A percentile compares a stretch with the other conserved stretches of the same genome.
These are phyloP conservation scores for Colletotrichum sp. DNA, from an alignment of 2,329 filamentous ascomycete species.

Conservation along the genomic window DNA sequence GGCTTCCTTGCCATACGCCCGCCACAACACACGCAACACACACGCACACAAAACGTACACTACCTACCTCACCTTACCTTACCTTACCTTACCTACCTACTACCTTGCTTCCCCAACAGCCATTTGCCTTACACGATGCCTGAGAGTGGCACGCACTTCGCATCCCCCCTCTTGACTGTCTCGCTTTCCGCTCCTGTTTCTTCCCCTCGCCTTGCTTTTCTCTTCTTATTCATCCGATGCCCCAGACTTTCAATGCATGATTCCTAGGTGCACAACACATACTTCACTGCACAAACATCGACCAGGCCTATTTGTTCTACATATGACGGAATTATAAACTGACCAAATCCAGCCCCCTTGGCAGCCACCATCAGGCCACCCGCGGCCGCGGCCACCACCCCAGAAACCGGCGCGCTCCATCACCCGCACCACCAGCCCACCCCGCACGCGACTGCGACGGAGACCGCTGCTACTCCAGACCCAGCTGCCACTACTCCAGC, in stretches of 20 bases:
- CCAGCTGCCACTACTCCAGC: conserved; percentile 11
- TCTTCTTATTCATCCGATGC: neutral
- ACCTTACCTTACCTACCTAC: neutral
- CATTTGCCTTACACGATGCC: conserved; percentile 1
- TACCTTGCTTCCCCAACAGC: neutral
- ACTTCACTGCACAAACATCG: neutral
- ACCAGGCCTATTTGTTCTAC: neutral
- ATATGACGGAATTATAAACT: conserved; percentile 14
- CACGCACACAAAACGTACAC: neutral
- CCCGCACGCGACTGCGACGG: conserved; percentile 13
- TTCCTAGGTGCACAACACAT: neutral
- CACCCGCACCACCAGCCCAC: conserved; percentile 13
- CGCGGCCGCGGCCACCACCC: conserved; percentile 15
- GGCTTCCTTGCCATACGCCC: neutral
- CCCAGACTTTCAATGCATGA: conserved; percentile 3
- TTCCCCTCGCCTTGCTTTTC: neutral
- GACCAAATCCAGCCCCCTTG: conserved; percentile 16
- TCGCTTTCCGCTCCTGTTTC: neutral
- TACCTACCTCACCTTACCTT: neutral
- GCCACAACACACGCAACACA: neutral
- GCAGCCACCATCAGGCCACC: conserved; percentile 15
- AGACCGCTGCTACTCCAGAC: conserved; percentile 5
- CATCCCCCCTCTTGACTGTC: neutral
- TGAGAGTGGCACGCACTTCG: neutral
- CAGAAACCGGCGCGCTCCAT: conserved; percentile 16